Evolutionary conservation across 2,329 filamentous ascomycete species (phyloP).

Genomic region (Aspergillus thermomutatus): DNA sequence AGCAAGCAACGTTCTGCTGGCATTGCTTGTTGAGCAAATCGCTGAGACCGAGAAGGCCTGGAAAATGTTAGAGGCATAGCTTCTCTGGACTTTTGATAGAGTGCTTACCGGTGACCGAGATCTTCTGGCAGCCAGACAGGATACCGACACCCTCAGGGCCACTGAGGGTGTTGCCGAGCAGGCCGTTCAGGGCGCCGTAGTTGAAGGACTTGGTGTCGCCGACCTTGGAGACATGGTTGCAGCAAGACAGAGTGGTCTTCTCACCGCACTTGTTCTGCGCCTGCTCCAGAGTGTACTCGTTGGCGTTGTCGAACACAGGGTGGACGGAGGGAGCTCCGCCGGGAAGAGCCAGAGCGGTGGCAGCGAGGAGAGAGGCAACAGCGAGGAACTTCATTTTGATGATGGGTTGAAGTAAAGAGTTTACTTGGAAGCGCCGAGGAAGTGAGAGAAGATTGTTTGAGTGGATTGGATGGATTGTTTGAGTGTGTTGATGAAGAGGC

Average conservation of each 20-base stretch:
- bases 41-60: not conserved
- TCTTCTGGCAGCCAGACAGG: slow-evolving; percentile 2
- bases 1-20: slow-evolving; percentile 12
- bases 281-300: not conserved
- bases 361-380: slow-evolving; percentile 19
- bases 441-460: not conserved
- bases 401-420: not conserved
- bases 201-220: not conserved
- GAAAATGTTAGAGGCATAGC: not conserved
- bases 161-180: not conserved
- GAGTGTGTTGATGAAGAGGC: slow-evolving; percentile 8
- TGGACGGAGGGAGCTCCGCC: not conserved
- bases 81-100: not conserved
- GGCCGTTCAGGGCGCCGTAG: not conserved
- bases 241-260: slow-evolving; percentile 5
- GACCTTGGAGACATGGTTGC: not conserved
- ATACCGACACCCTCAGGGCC: not conserved
- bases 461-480: slow-evolving; percentile 5
- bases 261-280: slow-evolving; percentile 3
- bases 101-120: not conserved
- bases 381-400: slow-evolving; percentile 29
- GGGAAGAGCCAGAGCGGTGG: slow-evolving; percentile 9
- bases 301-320: not conserved
- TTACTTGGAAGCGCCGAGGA: slow-evolving; percentile 2
- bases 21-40: not conserved